Evolutionary conservation across 2,329 filamentous ascomycete genomes (phyloP).

Genomic region (Gremmenia infestans): DNA sequence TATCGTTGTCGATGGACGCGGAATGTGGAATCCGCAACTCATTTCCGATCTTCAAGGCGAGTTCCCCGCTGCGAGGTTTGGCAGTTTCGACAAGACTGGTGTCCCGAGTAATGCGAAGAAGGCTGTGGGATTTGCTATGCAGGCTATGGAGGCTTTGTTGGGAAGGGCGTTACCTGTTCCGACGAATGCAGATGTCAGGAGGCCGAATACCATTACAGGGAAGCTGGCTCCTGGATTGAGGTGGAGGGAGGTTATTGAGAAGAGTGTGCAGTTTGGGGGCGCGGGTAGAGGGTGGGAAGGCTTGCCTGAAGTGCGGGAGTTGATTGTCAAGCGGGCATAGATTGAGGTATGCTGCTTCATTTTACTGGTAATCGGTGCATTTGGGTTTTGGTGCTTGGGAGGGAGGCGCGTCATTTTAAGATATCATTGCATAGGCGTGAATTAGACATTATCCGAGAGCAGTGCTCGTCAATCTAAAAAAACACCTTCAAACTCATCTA

Average conservation of each 20-base stretch:
- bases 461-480: too few species aligned
- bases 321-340: conserved; percentile 25
- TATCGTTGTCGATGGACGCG: conserved; percentile 29
- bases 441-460: not conserved
- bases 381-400: not conserved
- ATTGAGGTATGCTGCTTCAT: not conserved
- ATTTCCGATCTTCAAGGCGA: conserved; percentile 28
- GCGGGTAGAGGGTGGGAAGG: conserved; percentile 31
- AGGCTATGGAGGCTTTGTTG: conserved; percentile 32
- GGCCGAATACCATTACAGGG: conserved; percentile 32
- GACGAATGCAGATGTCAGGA: conserved; percentile 29
- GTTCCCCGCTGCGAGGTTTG: conserved; percentile 27
- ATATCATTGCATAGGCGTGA: not conserved
- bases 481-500: too few species aligned
- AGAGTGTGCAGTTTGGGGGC: conserved; percentile 29
- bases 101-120: conserved; percentile 32
- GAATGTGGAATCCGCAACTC: conserved; percentile 28
- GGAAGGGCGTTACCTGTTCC: conserved; percentile 30
- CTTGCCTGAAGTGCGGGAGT: conserved; percentile 30
- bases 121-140: conserved; percentile 33
- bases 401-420: not conserved
- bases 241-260: conserved; percentile 32
- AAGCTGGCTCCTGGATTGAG: conserved; percentile 29
- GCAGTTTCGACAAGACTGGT: conserved; percentile 30
- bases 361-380: not conserved